These are phyloP conservation scores for Cadophora gregata DNA, from an alignment of 2,329 filamentous ascomycete species.

Conservation along the genomic window DNA sequence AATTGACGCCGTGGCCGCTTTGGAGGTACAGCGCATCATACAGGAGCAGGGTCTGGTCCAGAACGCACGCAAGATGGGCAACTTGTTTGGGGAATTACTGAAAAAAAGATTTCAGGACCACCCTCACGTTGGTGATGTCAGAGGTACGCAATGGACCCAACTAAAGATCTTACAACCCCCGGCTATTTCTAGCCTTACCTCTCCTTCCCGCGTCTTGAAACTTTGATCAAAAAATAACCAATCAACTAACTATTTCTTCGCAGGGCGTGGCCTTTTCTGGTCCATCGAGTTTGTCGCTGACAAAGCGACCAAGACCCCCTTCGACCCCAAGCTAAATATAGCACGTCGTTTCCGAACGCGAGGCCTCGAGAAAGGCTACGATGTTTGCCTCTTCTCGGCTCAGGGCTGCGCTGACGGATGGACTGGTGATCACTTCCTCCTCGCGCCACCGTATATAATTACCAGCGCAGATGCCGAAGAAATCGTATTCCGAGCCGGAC, in stretches of 20 bases:
- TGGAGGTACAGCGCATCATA: slow-evolving; percentile 1
- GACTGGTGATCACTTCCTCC: neutral
- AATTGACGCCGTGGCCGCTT: neutral
- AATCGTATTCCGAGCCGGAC: neutral
- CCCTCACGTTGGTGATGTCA: neutral
- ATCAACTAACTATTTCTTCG: neutral
- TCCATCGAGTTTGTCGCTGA: neutral
- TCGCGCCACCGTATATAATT: neutral
- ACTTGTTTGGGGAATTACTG: neutral
- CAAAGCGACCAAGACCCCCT: neutral
- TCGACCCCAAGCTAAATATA: neutral
- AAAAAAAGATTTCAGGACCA: neutral
- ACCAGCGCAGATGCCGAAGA: neutral
- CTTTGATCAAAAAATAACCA: neutral
- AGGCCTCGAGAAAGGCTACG: neutral
- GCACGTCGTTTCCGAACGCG: neutral
- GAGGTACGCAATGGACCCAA: neutral
- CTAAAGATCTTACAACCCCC: neutral
- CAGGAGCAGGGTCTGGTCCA: slow-evolving; percentile 1
- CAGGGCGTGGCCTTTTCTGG: neutral
- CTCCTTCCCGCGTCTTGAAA: neutral
- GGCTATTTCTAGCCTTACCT: neutral
- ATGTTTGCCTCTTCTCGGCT: neutral
- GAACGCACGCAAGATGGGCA: neutral
- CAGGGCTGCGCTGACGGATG: neutral